These are phyloP conservation scores for Heliamphora pulchella DNA, from an alignment of 179 eudicot species.

Conservation along the genomic window DNA sequence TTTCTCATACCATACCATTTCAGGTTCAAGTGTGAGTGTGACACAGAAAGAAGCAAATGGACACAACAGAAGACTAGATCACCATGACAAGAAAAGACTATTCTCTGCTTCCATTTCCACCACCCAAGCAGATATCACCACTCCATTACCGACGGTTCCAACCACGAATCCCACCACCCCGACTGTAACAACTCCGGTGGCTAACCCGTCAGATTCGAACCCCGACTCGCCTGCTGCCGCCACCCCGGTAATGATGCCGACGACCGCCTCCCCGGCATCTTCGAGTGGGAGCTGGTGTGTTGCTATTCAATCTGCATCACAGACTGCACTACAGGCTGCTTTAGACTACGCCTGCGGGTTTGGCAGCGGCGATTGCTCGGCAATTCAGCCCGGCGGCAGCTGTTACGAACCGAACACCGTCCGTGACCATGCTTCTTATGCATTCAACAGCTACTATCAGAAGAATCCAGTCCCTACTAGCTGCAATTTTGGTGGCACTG, in stretches of 20 bases:
- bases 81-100: background rate
- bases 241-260: slow-evolving; percentile 18
- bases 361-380: slow-evolving; percentile 62
- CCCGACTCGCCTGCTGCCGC: slow-evolving; percentile 39
- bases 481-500: slow-evolving; percentile 85
- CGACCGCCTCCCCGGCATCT: slow-evolving; percentile 36
- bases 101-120: slow-evolving; percentile 27
- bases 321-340: slow-evolving; percentile 52
- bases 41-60: no score
- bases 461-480: slow-evolving; percentile 79
- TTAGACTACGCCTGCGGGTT: slow-evolving; percentile 82
- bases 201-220: slow-evolving; percentile 42
- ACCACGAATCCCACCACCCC: slow-evolving; percentile 37
- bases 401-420: slow-evolving; percentile 60
- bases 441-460: slow-evolving; percentile 80
- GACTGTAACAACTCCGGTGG: slow-evolving; percentile 30
- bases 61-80: background rate
- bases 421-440: slow-evolving; percentile 64
- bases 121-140: slow-evolving; percentile 59
- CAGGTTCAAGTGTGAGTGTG: slow-evolving; percentile 12
- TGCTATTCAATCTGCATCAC: slow-evolving; percentile 59
- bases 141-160: slow-evolving; percentile 79
- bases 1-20: background rate
- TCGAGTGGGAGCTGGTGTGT: slow-evolving; percentile 77
- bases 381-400: slow-evolving; percentile 48